These are phyloP conservation scores for Euphrasia confusa DNA, from an alignment of 257 asterid species.

Conservation along the genomic window DNA sequence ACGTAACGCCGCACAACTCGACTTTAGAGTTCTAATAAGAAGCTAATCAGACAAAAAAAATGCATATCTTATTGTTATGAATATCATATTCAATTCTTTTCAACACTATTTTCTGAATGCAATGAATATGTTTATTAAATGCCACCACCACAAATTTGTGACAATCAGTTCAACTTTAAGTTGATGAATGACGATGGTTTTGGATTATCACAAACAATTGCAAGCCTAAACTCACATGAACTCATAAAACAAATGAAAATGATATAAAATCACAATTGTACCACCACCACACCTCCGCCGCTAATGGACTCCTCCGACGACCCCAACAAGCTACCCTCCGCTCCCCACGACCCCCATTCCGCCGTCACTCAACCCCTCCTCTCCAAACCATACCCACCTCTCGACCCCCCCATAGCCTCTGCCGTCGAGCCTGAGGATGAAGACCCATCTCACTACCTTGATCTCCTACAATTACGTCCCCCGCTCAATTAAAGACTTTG, in stretches of 20 bases:
- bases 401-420: slow-evolving; percentile 41
- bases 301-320: slow-evolving; percentile 55
- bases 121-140: too few species aligned
- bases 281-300: slow-evolving; percentile 29
- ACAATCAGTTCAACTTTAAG: too few species aligned
- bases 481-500: slow-evolving; percentile 65
- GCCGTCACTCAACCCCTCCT: slow-evolving; percentile 47
- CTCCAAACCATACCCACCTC: slow-evolving; percentile 38
- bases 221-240: slow-evolving; percentile 25
- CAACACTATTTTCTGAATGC: too few species aligned
- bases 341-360: slow-evolving; percentile 32
- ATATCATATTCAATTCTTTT: too few species aligned
- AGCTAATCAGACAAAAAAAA: too few species aligned
- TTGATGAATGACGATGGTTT: too few species aligned
- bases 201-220: slow-evolving; percentile 13
- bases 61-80: too few species aligned
- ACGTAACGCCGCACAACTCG: too few species aligned
- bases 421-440: slow-evolving; percentile 45
- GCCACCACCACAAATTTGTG: too few species aligned
- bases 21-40: too few species aligned
- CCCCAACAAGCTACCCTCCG: slow-evolving; percentile 46
- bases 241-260: slow-evolving; percentile 26
- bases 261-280: slow-evolving; percentile 8
- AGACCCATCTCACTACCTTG: slow-evolving; percentile 62
- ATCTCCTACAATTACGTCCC: slow-evolving; percentile 82